phyloP scores from a whole-genome alignment of 768 basidiomycete species.

The Leucogyrophana mollusca region DNA sequence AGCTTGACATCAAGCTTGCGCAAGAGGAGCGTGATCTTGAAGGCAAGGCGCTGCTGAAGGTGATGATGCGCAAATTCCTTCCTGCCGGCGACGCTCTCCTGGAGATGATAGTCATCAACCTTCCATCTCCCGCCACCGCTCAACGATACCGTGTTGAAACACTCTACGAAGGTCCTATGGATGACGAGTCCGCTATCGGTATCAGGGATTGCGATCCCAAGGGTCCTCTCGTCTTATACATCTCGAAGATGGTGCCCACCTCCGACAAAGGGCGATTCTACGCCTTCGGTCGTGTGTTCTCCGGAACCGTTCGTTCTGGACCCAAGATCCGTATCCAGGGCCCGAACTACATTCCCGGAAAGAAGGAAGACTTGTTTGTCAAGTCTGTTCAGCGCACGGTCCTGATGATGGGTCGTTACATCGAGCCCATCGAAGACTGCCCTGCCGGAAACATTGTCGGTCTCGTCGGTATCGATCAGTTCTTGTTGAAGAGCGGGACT shows the following conservation, averaged over 20 bases:
- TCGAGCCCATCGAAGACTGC: constrained; percentile 99
- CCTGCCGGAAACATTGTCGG: constrained; percentile 98
- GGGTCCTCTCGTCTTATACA: constrained; percentile 94
- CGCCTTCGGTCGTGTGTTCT: constrained; percentile 99
- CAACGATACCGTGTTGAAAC: constrained; percentile 99
- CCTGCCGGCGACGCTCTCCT: constrained; percentile 97
- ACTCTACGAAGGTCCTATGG: constrained; percentile 99
- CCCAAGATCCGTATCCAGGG: constrained; percentile 99
- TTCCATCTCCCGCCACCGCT: constrained; percentile 95
- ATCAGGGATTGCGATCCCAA: constrained; percentile 98
- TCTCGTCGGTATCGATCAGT: constrained; percentile 99
- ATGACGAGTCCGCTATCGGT: constrained; percentile 98
- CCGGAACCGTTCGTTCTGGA: constrained; percentile 94
- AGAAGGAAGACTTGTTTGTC: constrained; percentile 97
- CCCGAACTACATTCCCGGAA: constrained; percentile 97
- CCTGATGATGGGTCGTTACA: constrained; percentile 99
- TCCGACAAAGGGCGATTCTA: constrained; percentile 99
- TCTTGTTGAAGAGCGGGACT: constrained; percentile 99
- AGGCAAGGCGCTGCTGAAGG: constrained; percentile 94
- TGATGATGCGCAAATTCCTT: constrained; percentile 98
- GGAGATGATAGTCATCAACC: constrained; percentile 99
- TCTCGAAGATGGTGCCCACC: constrained; percentile 99
- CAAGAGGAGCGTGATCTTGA: constrained; percentile 90
- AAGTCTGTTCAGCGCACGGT: constrained; percentile 99
- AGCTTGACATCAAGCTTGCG: constrained; percentile 91